Evolutionary conservation across 768 basidiomycete species (phyloP).

Genomic region (Lactarius vividus): DNA sequence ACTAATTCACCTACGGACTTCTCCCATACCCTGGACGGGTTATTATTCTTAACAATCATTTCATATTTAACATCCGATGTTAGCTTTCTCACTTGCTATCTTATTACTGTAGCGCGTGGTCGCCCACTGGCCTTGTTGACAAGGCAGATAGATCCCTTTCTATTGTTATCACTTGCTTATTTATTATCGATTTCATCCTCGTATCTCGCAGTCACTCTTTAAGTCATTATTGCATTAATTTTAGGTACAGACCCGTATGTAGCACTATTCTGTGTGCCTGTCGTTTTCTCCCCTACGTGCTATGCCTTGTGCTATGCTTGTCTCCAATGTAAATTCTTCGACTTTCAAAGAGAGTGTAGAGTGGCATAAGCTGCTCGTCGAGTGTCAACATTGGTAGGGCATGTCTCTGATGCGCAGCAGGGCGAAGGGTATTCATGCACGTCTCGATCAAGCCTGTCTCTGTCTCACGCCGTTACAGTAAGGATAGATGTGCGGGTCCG

Average conservation of each 20-base stretch:
- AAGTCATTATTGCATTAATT: neutral
- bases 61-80: neutral
- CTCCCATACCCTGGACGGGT: neutral
- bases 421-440: neutral
- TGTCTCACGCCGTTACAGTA: neutral
- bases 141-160: neutral
- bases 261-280: neutral
- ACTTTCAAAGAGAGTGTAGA: neutral
- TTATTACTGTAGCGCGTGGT: neutral
- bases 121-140: neutral
- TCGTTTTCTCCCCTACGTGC: neutral
- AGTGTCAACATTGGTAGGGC: neutral
- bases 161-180: neutral
- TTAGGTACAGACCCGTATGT: neutral
- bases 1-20: conserved; percentile 6
- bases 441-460: neutral
- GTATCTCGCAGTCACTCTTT: neutral
- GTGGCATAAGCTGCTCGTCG: neutral
- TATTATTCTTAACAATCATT: neutral
- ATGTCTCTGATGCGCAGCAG: neutral
- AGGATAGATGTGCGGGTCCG: neutral
- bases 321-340: neutral
- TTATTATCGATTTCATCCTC: neutral
- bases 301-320: neutral
- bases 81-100: neutral